A percentile compares a stretch with the other conserved stretches of the same genome.
phyloP scores from a whole-genome alignment of 139 green algal genomes.

The Volvox reticuliferus region DNA sequence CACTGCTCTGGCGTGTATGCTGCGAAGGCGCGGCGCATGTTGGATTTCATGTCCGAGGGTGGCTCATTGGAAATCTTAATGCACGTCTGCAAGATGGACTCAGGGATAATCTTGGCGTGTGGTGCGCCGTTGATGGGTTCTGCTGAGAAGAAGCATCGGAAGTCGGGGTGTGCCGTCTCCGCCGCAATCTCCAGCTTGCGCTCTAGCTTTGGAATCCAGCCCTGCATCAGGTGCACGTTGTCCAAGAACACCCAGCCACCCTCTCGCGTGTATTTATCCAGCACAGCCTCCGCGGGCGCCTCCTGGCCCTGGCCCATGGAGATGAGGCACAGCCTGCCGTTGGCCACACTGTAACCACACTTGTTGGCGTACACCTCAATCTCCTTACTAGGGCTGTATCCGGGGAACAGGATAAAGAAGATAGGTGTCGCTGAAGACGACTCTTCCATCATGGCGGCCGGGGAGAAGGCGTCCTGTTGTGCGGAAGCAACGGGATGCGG shows the following conservation, averaged over 20 bases:
- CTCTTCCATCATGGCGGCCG: constrained; percentile 79
- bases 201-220: constrained; percentile 90
- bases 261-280: constrained; percentile 89
- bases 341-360: constrained; percentile 77
- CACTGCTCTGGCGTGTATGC: constrained; percentile 80
- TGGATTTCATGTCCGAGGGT: constrained; percentile 89
- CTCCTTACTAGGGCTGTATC: constrained; percentile 90
- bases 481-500: no score
- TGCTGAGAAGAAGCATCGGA: constrained; percentile 92
- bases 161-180: constrained; percentile 85
- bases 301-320: constrained; percentile 92
- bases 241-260: constrained; percentile 94
- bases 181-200: constrained; percentile 88
- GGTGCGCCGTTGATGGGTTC: constrained; percentile 93
- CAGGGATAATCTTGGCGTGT: constrained; percentile 84
- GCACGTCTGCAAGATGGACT: constrained; percentile 88
- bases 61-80: constrained; percentile 91
- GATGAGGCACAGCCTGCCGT: constrained; percentile 87
- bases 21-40: constrained; percentile 87
- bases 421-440: constrained; percentile 78
- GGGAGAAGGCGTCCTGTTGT: constrained; percentile 79
- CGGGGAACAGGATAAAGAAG: constrained; percentile 94
- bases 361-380: constrained; percentile 86
- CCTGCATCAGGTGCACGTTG: constrained; percentile 93
- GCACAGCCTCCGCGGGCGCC: constrained; percentile 79